Evolutionary conservation across 2,329 filamentous ascomycete species (phyloP).

Genomic region (Aciculosporium take): DNA sequence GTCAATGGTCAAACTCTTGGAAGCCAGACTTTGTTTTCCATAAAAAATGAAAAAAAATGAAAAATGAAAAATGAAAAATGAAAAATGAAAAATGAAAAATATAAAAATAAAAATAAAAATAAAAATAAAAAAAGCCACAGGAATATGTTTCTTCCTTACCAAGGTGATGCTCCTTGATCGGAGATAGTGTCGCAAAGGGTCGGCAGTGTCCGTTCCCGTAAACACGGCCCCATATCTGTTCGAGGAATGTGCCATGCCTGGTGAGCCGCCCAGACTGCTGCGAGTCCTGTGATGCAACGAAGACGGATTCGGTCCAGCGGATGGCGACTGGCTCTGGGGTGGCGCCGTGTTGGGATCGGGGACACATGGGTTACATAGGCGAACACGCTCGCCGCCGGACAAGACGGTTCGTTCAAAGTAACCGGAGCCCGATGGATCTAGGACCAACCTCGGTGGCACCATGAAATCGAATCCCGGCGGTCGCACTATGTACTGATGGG

Average conservation of each 20-base stretch:
- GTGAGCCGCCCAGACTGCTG: slow-evolving; percentile 25
- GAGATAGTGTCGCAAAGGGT: slow-evolving; percentile 21
- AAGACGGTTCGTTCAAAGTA: slow-evolving; percentile 30
- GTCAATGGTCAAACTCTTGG: not conserved
- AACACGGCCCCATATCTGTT: slow-evolving; percentile 24
- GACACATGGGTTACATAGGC: slow-evolving; percentile 48
- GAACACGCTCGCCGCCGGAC: slow-evolving; percentile 41
- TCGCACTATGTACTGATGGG: slow-evolving; percentile 80
- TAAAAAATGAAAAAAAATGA: not conserved
- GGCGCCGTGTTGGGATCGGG: slow-evolving; percentile 47
- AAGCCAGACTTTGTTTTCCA: not conserved
- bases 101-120: no score
- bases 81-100: no score
- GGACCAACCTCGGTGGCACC: slow-evolving; percentile 21
- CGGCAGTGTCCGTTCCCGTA: slow-evolving; percentile 17
- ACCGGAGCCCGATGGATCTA: slow-evolving; percentile 24
- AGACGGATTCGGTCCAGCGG: slow-evolving; percentile 18
- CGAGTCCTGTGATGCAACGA: slow-evolving; percentile 30
- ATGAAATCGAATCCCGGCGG: slow-evolving; percentile 41
- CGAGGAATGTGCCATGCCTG: slow-evolving; percentile 15
- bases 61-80: no score
- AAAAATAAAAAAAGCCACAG: no score
- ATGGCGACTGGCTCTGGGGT: slow-evolving; percentile 28
- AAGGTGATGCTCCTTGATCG: slow-evolving; percentile 34
- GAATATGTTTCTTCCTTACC: no score